Evolutionary conservation across 371 early-diverging fungal species (phyloP).

Genomic region (Circinella minor): DNA sequence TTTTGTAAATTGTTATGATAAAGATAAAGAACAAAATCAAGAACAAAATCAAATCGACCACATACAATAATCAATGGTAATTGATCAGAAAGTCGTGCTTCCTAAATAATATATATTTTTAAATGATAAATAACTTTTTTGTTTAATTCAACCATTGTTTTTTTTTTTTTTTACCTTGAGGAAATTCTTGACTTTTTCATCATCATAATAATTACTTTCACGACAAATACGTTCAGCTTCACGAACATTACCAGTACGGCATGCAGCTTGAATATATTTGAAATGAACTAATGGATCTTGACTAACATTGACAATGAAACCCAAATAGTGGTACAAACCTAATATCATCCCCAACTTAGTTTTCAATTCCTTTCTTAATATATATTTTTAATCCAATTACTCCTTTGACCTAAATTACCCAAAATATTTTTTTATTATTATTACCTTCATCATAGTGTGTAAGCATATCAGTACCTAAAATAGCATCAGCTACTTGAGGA

Average conservation of each 20-base stretch:
- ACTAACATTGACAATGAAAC: constrained; percentile 93
- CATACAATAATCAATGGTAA: constrained; percentile 97
- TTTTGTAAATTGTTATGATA: constrained; percentile 92
- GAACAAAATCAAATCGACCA: constrained; percentile 96
- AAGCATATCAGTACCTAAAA: constrained; percentile 94
- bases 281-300: constrained; percentile 95
- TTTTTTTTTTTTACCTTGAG: constrained; percentile 79
- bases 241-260: constrained; percentile 91
- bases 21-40: constrained; percentile 94
- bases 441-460: constrained; percentile 97
- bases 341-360: neutral
- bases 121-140: no score
- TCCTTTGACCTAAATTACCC: no score
- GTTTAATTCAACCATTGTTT: no score
- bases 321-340: constrained; percentile 91
- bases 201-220: constrained; percentile 94
- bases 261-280: constrained; percentile 97
- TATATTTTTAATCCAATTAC: no score
- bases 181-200: constrained; percentile 97
- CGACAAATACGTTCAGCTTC: constrained; percentile 98
- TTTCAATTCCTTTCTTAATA: neutral
- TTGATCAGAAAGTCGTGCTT: constrained; percentile 93
- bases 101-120: constrained; percentile 63
- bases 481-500: constrained; percentile 98
- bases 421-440: neutral